These are phyloP conservation scores for Solanum peruvianum DNA, from an alignment of 257 asterid genomes.

Conservation along the genomic window DNA sequence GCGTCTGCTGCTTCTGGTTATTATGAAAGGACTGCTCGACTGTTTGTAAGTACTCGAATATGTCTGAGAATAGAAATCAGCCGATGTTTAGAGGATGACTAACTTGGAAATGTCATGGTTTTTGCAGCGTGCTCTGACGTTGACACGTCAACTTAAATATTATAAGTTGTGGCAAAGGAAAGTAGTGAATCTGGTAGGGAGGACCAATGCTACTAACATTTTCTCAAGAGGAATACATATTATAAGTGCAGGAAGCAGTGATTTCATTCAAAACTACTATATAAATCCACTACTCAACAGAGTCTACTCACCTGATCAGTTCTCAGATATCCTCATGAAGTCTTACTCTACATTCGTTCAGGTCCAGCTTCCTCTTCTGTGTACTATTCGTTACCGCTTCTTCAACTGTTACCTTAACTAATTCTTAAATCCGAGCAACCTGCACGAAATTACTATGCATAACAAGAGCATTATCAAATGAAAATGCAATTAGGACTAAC, in stretches of 20 bases:
- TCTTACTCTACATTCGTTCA: conserved; percentile 46
- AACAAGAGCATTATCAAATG: neutral
- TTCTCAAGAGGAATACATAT: conserved; percentile 63
- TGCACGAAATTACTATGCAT: neutral
- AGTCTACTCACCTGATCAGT: conserved; percentile 34
- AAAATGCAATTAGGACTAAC: neutral
- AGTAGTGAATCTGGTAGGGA: conserved; percentile 52
- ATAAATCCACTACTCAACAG: conserved; percentile 46
- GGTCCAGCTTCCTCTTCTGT: conserved; percentile 13
- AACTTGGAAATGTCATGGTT: neutral
- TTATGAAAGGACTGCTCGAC: conserved; percentile 50
- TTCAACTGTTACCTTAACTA: neutral
- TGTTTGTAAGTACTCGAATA: conserved; percentile 30
- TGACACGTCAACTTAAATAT: conserved; percentile 42
- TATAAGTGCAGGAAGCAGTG: conserved; percentile 83
- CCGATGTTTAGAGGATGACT: neutral
- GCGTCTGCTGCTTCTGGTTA: conserved; percentile 95
- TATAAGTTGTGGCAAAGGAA: conserved; percentile 62
- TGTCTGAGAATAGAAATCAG: neutral
- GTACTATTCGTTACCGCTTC: neutral
- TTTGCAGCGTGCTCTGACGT: conserved; percentile 52
- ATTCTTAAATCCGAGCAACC: neutral
- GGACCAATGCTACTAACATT: conserved; percentile 31
- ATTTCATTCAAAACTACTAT: conserved; percentile 68
- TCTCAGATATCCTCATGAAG: conserved; percentile 48